phyloP scores from a whole-genome alignment of 352 stramenopile genomes.

The Phytophthora podocarpi region DNA sequence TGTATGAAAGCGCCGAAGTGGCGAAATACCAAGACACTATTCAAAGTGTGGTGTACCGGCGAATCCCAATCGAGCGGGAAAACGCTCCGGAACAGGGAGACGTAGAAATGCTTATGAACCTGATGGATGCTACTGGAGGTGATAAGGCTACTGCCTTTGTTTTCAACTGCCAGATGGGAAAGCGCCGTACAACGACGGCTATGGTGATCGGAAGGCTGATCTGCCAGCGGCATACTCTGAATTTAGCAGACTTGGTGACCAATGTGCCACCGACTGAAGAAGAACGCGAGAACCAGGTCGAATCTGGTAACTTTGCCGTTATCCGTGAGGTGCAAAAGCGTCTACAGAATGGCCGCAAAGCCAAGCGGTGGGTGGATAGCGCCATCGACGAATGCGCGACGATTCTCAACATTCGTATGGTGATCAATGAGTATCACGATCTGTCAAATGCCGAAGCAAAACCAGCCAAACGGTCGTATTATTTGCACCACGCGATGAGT shows the following conservation, averaged over 20 bases:
- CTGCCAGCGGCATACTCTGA: constrained; percentile 50
- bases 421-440: constrained; percentile 84
- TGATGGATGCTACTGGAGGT: constrained; percentile 46
- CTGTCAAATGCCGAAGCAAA: constrained; percentile 78
- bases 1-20: constrained; percentile 61
- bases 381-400: constrained; percentile 70
- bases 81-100: constrained; percentile 81
- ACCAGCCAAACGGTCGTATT: constrained; percentile 79
- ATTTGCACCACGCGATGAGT: constrained; percentile 84
- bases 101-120: constrained; percentile 68
- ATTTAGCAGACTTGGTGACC: constrained; percentile 9
- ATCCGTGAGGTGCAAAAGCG: constrained; percentile 68
- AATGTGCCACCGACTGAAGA: neutral
- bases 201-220: constrained; percentile 75
- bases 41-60: constrained; percentile 62
- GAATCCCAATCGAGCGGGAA: constrained; percentile 81
- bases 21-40: constrained; percentile 39
- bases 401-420: constrained; percentile 80
- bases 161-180: constrained; percentile 91
- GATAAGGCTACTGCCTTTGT: constrained; percentile 72
- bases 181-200: constrained; percentile 80
- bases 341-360: constrained; percentile 53
- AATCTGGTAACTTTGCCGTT: constrained; percentile 67
- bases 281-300: constrained; percentile 3
- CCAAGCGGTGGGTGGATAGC: constrained; percentile 79